A percentile compares a stretch with the other conserved stretches of the same genome.
Conservation (phyloP, 2,329 filamentous ascomycete genomes). For the Penicillium sp. region DNA sequence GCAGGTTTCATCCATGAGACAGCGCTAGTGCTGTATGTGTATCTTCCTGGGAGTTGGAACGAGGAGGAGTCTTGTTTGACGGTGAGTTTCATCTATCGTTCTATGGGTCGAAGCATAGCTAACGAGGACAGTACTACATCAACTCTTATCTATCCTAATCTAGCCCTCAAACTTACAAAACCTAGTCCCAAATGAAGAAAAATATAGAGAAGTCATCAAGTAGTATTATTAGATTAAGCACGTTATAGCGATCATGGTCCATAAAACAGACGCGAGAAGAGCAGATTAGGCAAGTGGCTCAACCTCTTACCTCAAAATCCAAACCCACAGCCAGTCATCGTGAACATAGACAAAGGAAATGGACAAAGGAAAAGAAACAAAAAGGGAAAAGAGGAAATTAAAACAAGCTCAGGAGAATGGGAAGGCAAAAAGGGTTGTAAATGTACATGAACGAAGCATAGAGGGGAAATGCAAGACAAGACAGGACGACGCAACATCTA, state of each 20-base stretch:
- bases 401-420: slow-evolving; percentile 24
- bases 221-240: slow-evolving; percentile 20
- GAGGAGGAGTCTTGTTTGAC: slow-evolving; percentile 53
- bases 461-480: slow-evolving; percentile 9
- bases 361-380: slow-evolving; percentile 12
- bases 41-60: slow-evolving; percentile 47
- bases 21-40: slow-evolving; percentile 52
- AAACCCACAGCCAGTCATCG: slow-evolving; percentile 17
- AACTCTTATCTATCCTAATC: slow-evolving; percentile 47
- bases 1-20: slow-evolving; percentile 52
- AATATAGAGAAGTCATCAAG: slow-evolving; percentile 18
- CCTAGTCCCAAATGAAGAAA: neutral
- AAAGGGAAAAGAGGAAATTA: slow-evolving; percentile 13
- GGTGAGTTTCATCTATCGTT: slow-evolving; percentile 34
- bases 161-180: neutral
- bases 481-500: neutral
- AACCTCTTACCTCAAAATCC: neutral
- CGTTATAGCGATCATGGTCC: slow-evolving; percentile 17
- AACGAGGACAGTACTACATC: slow-evolving; percentile 47
- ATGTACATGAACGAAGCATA: slow-evolving; percentile 17
- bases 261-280: slow-evolving; percentile 6
- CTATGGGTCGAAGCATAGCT: neutral
- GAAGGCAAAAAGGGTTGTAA: slow-evolving; percentile 3
- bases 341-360: slow-evolving; percentile 14
- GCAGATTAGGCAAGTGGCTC: neutral